Evolutionary conservation across 2,329 filamentous ascomycete genomes (phyloP).

Genomic region (Phaeomoniella chlamydospora): DNA sequence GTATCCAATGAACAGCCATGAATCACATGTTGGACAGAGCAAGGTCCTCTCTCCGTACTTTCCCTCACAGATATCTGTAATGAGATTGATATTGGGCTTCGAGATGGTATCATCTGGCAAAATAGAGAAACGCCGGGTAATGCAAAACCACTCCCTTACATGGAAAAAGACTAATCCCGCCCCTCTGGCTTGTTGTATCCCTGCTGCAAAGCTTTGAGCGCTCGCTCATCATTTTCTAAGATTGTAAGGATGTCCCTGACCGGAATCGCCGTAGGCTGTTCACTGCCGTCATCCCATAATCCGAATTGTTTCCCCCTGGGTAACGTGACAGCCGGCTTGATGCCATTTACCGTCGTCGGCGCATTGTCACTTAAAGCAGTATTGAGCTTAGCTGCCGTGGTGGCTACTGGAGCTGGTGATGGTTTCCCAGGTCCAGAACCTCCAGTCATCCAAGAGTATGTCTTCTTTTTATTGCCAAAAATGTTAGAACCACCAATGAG

Average conservation of each 20-base stretch:
- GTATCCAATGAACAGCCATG: too few relatives aligned
- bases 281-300: constrained; percentile 63
- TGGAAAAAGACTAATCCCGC: not conserved
- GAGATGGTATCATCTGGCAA: not conserved
- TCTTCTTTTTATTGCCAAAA: constrained; percentile 28
- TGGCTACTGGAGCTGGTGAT: constrained; percentile 4
- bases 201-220: constrained; percentile 25
- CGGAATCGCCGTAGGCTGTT: constrained; percentile 66
- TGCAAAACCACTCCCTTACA: not conserved
- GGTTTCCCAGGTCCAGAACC: constrained; percentile 14
- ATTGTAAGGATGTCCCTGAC: constrained; percentile 68
- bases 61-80: too few relatives aligned
- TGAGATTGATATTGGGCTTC: not conserved
- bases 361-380: constrained; percentile 1
- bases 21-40: too few relatives aligned
- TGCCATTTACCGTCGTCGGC: constrained; percentile 11
- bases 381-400: constrained; percentile 4
- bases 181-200: constrained; percentile 14
- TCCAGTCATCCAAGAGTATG: constrained; percentile 31
- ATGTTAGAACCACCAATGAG: constrained; percentile 31
- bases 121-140: not conserved
- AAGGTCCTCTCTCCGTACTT: too few relatives aligned
- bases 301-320: constrained; percentile 49
- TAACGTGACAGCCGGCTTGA: constrained; percentile 17
- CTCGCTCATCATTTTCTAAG: constrained; percentile 60